These are phyloP conservation scores for Cicer bijugum DNA, from an alignment of 306 rosid genomes.

Conservation along the genomic window DNA sequence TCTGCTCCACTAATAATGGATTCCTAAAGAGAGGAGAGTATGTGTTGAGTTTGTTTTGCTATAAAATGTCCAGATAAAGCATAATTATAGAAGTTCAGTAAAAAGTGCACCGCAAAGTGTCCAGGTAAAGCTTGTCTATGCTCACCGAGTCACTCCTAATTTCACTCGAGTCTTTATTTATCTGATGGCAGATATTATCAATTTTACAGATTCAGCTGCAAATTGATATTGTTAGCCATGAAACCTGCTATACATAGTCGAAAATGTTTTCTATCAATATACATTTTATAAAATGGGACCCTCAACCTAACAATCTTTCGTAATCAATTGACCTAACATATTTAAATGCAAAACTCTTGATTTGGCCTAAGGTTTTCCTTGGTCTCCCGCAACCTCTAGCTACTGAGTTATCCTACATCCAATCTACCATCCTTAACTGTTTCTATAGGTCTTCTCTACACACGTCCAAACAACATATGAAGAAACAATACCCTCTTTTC, in stretches of 20 bases:
- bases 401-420: neutral
- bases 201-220: neutral
- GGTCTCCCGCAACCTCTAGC: neutral
- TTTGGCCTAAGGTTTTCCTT: neutral
- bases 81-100: constrained; percentile 20
- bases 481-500: neutral
- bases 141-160: neutral
- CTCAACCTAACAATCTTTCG: neutral
- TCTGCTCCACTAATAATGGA: neutral
- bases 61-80: neutral
- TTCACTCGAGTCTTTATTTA: neutral
- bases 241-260: neutral
- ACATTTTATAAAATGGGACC: neutral
- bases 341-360: neutral
- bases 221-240: neutral
- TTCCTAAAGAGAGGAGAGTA: neutral
- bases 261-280: neutral
- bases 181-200: neutral
- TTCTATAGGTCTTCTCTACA: neutral
- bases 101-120: neutral
- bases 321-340: neutral
- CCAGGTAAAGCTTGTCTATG: neutral
- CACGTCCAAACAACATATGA: neutral
- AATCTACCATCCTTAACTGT: neutral
- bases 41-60: neutral